These are phyloP conservation scores for Rhodotorula sp. DNA, from an alignment of 1,284 basidiomycete genomes.

Conservation along the genomic window DNA sequence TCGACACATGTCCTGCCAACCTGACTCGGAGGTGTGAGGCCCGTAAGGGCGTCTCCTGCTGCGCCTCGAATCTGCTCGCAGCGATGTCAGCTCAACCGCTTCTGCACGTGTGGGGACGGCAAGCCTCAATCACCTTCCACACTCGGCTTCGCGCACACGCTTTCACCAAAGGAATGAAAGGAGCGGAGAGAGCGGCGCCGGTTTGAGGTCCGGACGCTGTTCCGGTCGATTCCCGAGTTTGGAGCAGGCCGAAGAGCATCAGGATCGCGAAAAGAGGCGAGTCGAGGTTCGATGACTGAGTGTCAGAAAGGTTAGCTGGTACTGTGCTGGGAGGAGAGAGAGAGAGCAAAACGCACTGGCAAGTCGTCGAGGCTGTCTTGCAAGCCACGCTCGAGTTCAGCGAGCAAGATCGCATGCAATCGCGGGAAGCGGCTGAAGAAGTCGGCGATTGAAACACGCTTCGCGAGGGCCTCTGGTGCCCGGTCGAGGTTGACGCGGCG, in stretches of 20 bases:
- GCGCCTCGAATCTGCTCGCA: conserved; percentile 32
- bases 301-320: neutral
- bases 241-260: conserved; percentile 39
- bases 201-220: neutral
- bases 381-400: conserved; percentile 31
- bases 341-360: conserved; percentile 14
- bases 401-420: conserved; percentile 21
- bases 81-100: neutral
- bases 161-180: conserved; percentile 29
- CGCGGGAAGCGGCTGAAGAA: conserved; percentile 37
- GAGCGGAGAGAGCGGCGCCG: neutral
- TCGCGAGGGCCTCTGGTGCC: conserved; percentile 17
- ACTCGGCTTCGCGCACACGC: conserved; percentile 31
- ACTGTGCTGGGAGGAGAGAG: no score
- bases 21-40: conserved; percentile 19
- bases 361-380: conserved; percentile 26
- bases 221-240: conserved; percentile 24
- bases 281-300: conserved; percentile 34
- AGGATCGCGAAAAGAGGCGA: conserved; percentile 38
- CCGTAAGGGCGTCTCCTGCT: conserved; percentile 37
- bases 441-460: conserved; percentile 29
- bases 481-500: conserved; percentile 36
- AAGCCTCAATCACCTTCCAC: conserved; percentile 32
- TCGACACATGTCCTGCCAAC: conserved; percentile 7
- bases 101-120: neutral